Conservation (phyloP, 768 basidiomycete species). For the Leccinum olivaceopallidum region DNA sequence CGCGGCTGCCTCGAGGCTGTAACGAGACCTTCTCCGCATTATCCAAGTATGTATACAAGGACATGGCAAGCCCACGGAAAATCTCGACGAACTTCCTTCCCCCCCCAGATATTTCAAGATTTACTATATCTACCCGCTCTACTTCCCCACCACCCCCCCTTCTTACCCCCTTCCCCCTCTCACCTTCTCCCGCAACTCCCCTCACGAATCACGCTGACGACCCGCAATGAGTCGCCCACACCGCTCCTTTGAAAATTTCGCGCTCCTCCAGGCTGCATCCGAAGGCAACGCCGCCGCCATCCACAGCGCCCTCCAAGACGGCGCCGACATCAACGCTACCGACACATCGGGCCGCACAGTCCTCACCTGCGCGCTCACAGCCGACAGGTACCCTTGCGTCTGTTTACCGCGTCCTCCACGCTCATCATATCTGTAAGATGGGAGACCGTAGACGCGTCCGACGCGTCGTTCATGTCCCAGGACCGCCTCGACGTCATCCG, state of each 20-base stretch:
- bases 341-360: slow-evolving; percentile 62
- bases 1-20: slow-evolving; percentile 31
- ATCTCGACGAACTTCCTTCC: slow-evolving; percentile 15
- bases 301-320: slow-evolving; percentile 50
- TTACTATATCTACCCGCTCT: slow-evolving; percentile 21
- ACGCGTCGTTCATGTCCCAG: slow-evolving; percentile 65
- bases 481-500: slow-evolving; percentile 59
- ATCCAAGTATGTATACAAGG: slow-evolving; percentile 30
- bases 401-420: neutral
- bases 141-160: neutral
- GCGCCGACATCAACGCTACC: slow-evolving; percentile 68
- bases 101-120: neutral
- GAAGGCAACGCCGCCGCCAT: slow-evolving; percentile 57
- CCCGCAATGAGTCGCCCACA: slow-evolving; percentile 38
- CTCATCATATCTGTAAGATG: slow-evolving; percentile 44
- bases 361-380: slow-evolving; percentile 69
- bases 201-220: slow-evolving; percentile 35
- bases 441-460: slow-evolving; percentile 66
- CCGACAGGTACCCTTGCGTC: slow-evolving; percentile 56
- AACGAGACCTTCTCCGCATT: slow-evolving; percentile 26
- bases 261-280: slow-evolving; percentile 56
- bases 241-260: slow-evolving; percentile 41
- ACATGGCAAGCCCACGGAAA: slow-evolving; percentile 17
- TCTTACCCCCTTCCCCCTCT: neutral
- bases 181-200: slow-evolving; percentile 5